These are phyloP conservation scores for Pholiota conissans DNA, from an alignment of 768 basidiomycete species.

Conservation along the genomic window DNA sequence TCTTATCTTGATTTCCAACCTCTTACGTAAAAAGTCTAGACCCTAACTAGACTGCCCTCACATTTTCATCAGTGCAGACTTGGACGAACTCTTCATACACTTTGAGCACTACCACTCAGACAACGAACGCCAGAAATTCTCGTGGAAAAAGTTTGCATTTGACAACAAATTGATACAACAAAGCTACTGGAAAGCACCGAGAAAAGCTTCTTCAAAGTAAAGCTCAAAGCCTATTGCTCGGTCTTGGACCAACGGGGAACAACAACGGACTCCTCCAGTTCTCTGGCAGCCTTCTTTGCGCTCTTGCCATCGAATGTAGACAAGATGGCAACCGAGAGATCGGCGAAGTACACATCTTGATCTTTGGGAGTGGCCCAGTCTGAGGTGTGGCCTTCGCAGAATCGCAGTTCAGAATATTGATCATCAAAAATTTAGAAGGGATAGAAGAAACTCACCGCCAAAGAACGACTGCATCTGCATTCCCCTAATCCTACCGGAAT, in stretches of 20 bases:
- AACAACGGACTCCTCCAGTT: not conserved
- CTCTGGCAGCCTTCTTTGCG: not conserved
- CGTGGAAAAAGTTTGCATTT: not conserved
- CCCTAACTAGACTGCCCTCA: too few relatives aligned
- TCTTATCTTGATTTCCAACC: not conserved
- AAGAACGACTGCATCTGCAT: slow-evolving; percentile 82
- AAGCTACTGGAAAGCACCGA: too few relatives aligned
- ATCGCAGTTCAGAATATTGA: not conserved
- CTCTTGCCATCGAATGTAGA: not conserved
- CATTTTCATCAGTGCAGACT: too few relatives aligned
- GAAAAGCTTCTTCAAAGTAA: too few relatives aligned
- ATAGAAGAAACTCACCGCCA: slow-evolving; percentile 42
- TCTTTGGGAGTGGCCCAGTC: slow-evolving; percentile 55
- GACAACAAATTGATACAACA: not conserved
- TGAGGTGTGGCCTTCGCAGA: slow-evolving; percentile 15
- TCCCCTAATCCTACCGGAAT: slow-evolving; percentile 55
- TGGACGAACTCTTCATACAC: too few relatives aligned
- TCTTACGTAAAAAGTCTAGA: not conserved
- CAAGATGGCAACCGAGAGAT: slow-evolving; percentile 61
- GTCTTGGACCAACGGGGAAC: not conserved
- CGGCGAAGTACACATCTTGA: slow-evolving; percentile 67
- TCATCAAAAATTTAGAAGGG: not conserved
- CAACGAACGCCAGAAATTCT: too few relatives aligned
- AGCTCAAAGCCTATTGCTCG: not conserved
- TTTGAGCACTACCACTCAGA: too few relatives aligned